These are phyloP conservation scores for Daldinia sp. DNA, from an alignment of 2,329 filamentous ascomycete genomes.

Conservation along the genomic window DNA sequence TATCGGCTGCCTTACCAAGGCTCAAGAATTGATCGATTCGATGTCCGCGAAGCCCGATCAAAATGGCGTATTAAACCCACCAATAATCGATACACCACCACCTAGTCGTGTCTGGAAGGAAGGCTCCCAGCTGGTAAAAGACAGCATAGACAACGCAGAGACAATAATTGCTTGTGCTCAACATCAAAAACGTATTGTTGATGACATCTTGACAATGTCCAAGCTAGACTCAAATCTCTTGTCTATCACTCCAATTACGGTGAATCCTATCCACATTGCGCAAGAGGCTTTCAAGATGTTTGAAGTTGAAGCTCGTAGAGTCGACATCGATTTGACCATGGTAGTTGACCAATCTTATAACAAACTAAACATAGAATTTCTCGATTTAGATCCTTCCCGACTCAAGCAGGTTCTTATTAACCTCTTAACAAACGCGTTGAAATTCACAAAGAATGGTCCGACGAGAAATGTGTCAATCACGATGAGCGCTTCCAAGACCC, in stretches of 20 bases:
- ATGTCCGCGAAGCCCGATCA: conserved; percentile 1
- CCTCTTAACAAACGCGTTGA: conserved; percentile 71
- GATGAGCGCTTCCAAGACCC: conserved; percentile 56
- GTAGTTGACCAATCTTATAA: conserved; percentile 71
- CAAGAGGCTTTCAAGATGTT: conserved; percentile 78
- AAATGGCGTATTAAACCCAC: neutral
- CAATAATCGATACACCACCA: neutral
- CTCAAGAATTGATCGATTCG: conserved; percentile 51
- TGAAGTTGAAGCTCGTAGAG: conserved; percentile 73
- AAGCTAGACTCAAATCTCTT: conserved; percentile 75
- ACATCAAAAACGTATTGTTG: conserved; percentile 76
- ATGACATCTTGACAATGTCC: conserved; percentile 70
- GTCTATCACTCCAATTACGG: conserved; percentile 72
- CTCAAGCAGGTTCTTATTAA: conserved; percentile 81
- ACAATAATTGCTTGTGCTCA: conserved; percentile 82
- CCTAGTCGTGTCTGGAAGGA: conserved; percentile 18
- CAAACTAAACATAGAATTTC: conserved; percentile 70
- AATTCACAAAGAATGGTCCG: conserved; percentile 67
- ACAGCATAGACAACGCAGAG: conserved; percentile 80
- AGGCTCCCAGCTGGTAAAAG: conserved; percentile 76
- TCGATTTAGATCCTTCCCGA: conserved; percentile 75
- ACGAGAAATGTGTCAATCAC: conserved; percentile 63
- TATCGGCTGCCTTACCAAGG: conserved; percentile 57
- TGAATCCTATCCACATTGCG: conserved; percentile 71
- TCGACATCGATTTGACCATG: conserved; percentile 75